Evolutionary conservation across 352 stramenopile genomes (phyloP), one percentile per base, ranked within the genome.

Genomic region (Phytopythium ostracodes): DNA sequence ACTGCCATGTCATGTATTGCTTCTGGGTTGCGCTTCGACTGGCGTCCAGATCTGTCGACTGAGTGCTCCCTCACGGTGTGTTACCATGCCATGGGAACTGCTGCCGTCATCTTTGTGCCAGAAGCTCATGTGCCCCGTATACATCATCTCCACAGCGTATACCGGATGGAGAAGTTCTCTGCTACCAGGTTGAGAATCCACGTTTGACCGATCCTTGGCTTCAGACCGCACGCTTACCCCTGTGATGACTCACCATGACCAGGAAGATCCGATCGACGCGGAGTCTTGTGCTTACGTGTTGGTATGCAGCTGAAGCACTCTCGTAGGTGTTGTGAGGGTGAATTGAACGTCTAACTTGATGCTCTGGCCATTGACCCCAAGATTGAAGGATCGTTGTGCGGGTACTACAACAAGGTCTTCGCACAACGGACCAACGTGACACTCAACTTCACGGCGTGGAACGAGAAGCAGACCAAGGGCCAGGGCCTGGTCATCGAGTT

Each of bases 311-410:
- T 27, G 18, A 27, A 9, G 15, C 24, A 33, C 36, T 12, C 36
- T 50, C 24, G 40, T 14, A 36, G 12, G 24, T 44, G 35, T 38
- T 38, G 25, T 20, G 20, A 10, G 3, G 10, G 6, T 38, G 33
- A 38, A 38, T 1, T 38, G 33, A 15, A 9, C 18, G 18, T 31
- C 25, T 7, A 18, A 57, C n/a, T 25, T 11, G 12, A 6, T 14
- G 50, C 50, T 54, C 59, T 42, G 40, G 44, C 20, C 24, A 50
- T 18, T 40, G 36, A 42, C 36, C 14, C 35, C n/a, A 22, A 91
- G 81, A 62, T 91, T 36, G 76, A 91, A 64, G 81, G 79, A 2
- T 89, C 79, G 20, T 60, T 91, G 11, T 91, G 81, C 47, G 81
- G 81, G 8, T 89, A 89, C 59, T 72, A 81, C 31, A 91, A 83